Evolutionary conservation across 108 stramenopile genomes (phyloP), one percentile per base, ranked within the genome.

Genomic region (Skeletonema tropicum): DNA sequence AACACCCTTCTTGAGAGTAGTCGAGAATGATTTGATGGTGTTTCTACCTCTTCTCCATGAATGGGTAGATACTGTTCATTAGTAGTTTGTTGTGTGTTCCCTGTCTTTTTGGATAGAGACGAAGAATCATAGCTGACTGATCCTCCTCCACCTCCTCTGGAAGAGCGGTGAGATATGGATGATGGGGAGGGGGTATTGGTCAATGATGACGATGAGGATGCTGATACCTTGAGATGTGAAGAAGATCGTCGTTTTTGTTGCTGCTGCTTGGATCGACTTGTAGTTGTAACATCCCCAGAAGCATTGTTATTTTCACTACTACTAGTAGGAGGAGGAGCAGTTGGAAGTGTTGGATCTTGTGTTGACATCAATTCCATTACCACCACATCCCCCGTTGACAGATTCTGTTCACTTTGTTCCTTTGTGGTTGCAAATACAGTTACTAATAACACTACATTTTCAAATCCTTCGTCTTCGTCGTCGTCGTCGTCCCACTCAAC

Each of bases 281-380:
- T 55, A 23, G 52, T 21, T 55, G 52, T 55, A 25, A 55, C 52
- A 25, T 55, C 52, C 15, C 52, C 23, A 23, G 52, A 15, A 8
- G 25, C 72, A 29, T 38, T 60, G 63, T 55, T 26, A 17, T 19
- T 41, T 2, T 49, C 62, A 9, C 17, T 6, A 5, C 12, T 29
- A 29, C 1, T 29, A 29, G 26, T 29, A 29, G 26, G 26, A 29
- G 26, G 2, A 29, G 26, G 26, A 29, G 26, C 9, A 6, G 14
- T 52, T 45, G 73, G 46, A 13, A 31, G 33, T 13, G 70, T 70
- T 42, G 74, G 81, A 61, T 82, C 67, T 31, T 66, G 70, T 38
- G 81, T 82, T 11, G 74, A 75, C 31, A 82, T 52, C 42, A 82
- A 57, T 57, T 82, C 81, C 65, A 82, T 68, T 1, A 82, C 70